A percentile compares a stretch with the other conserved stretches of the same genome.
Evolutionary conservation across 805 yeast species (phyloP).

Genomic region (Komagataella kurtzmanii): DNA sequence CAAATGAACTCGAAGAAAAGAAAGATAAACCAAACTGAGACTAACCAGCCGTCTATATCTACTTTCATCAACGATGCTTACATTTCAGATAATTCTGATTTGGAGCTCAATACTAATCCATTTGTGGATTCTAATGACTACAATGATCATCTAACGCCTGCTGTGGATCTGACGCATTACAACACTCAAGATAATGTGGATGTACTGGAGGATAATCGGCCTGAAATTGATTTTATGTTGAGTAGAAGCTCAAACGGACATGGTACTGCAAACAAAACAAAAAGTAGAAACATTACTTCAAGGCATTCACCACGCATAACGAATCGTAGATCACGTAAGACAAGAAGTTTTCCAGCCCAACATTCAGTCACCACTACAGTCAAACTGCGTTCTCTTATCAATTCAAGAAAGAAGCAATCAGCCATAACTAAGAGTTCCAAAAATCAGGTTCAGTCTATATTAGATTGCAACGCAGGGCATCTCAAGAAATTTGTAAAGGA

Average conservation of each 20-base stretch:
- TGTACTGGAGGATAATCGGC: neutral
- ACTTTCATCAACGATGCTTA: neutral
- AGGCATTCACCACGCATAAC: neutral
- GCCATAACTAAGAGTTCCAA: neutral
- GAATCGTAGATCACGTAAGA: neutral
- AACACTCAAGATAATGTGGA: neutral
- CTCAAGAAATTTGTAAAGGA: neutral
- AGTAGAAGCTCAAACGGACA: neutral
- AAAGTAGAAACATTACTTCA: neutral
- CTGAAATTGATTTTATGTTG: neutral
- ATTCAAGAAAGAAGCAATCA: neutral
- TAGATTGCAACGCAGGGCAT: neutral
- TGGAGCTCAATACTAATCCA: neutral
- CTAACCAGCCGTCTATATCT: neutral
- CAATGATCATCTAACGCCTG: neutral
- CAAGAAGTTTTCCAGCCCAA: neutral
- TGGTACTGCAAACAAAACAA: neutral
- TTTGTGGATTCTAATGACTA: neutral
- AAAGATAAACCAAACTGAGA: neutral
- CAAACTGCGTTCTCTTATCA: neutral
- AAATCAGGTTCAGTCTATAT: neutral
- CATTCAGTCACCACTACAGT: neutral
- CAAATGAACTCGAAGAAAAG: neutral
- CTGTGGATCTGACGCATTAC: neutral
- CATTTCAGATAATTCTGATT: neutral